Conservation (phyloP, 192 early-diverging fungal species). For the Gonapodya sp. region DNA sequence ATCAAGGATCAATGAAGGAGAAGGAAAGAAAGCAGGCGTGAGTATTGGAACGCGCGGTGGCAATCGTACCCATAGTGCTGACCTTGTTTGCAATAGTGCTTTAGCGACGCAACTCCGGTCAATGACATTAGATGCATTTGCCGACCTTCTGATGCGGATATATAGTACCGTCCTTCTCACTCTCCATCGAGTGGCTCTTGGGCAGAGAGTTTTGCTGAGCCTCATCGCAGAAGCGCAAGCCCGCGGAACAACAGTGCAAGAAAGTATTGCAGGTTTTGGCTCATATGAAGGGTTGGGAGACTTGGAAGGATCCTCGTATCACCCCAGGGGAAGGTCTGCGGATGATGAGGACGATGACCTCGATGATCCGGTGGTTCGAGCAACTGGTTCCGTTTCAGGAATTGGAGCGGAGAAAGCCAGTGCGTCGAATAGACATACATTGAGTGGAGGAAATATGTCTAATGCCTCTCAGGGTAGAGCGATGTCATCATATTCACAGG, state of each 20-base stretch:
- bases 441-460: not conserved
- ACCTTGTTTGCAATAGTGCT: constrained; percentile 16
- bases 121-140: constrained; percentile 82
- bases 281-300: constrained; percentile 20
- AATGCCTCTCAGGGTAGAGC: constrained; percentile 9
- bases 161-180: constrained; percentile 64
- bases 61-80: not conserved
- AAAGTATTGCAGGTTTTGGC: not conserved
- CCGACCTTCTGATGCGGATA: constrained; percentile 62
- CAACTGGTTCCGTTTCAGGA: not conserved
- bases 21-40: not conserved
- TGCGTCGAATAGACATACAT: not conserved
- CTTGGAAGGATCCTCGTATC: constrained; percentile 6
- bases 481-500: constrained; percentile 10
- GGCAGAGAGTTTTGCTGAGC: constrained; percentile 56
- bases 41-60: not conserved
- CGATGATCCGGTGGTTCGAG: not conserved
- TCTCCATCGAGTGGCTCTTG: constrained; percentile 59
- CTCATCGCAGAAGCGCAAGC: constrained; percentile 54
- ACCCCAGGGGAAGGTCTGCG: not conserved
- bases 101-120: constrained; percentile 57
- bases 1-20: not conserved
- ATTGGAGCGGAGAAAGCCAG: not conserved
- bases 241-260: constrained; percentile 23
- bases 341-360: constrained; percentile 35